Conservation (phyloP, 2,329 filamentous ascomycete species). For the Dendryphion nanum region DNA sequence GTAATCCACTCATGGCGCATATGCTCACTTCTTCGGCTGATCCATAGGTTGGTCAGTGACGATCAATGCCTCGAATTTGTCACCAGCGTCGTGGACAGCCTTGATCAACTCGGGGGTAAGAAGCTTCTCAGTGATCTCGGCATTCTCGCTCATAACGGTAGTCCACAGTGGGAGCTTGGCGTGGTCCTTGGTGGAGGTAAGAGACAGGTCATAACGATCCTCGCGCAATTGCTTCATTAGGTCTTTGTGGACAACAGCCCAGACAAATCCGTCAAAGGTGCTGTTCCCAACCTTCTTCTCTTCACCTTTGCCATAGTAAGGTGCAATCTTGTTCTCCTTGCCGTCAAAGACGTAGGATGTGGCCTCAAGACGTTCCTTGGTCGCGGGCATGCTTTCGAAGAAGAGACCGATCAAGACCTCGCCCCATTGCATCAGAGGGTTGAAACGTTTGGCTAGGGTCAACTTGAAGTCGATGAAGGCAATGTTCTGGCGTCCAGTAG, state of each 20-base stretch:
- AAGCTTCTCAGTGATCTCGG: constrained; percentile 85
- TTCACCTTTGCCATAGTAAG: constrained; percentile 59
- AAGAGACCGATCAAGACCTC: constrained; percentile 74
- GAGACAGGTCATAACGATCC: constrained; percentile 89
- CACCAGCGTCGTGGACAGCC: constrained; percentile 73
- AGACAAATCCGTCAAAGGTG: constrained; percentile 86
- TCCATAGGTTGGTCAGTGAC: constrained; percentile 86
- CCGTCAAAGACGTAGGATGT: constrained; percentile 88
- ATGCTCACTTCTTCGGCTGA: constrained; percentile 75
- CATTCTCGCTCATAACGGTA: constrained; percentile 95
- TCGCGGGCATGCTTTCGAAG: constrained; percentile 70
- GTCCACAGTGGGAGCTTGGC: constrained; percentile 85
- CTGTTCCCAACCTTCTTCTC: constrained; percentile 59
- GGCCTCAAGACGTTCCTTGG: constrained; percentile 73
- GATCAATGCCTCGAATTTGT: constrained; percentile 78
- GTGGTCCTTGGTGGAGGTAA: constrained; percentile 92
- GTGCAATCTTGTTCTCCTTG: constrained; percentile 77
- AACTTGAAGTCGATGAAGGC: constrained; percentile 87
- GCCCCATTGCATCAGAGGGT: constrained; percentile 66
- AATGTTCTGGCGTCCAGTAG: constrained; percentile 86
- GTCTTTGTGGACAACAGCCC: constrained; percentile 93
- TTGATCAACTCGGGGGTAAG: constrained; percentile 84
- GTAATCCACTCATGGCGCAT: constrained; percentile 1
- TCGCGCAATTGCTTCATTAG: constrained; percentile 86
- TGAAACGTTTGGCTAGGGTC: constrained; percentile 80